These are phyloP conservation scores for Tubosaeta brunneosetosa DNA, from an alignment of 768 basidiomycete species.

Conservation along the genomic window DNA sequence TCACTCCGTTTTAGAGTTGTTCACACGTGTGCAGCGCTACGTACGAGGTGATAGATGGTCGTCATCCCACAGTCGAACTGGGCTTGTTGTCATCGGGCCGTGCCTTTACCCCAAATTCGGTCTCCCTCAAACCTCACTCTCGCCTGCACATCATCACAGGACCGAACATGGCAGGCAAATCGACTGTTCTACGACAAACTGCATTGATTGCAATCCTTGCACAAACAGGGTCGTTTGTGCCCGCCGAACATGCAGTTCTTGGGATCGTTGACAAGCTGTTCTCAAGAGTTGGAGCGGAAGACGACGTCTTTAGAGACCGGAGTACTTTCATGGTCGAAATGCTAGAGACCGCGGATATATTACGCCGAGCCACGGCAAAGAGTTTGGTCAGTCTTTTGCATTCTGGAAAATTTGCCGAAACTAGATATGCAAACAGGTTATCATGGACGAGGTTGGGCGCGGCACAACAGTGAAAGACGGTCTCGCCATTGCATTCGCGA, in stretches of 20 bases:
- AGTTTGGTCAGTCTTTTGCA: conserved; percentile 60
- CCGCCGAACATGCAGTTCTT: conserved; percentile 73
- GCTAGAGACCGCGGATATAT: conserved; percentile 90
- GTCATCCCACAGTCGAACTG: conserved; percentile 91
- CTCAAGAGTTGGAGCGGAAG: conserved; percentile 91
- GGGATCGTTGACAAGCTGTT: conserved; percentile 91
- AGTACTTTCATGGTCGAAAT: conserved; percentile 99
- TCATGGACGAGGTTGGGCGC: conserved; percentile 99
- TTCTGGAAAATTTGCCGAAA: background rate
- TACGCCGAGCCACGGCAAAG: conserved; percentile 72
- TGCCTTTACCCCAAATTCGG: conserved; percentile 80
- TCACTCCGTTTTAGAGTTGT: background rate
- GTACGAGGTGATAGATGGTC: conserved; percentile 71
- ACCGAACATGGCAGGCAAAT: conserved; percentile 96
- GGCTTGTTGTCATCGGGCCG: conserved; percentile 72
- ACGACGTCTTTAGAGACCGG: conserved; percentile 88
- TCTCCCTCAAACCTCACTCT: conserved; percentile 53
- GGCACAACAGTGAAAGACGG: conserved; percentile 93
- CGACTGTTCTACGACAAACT: conserved; percentile 86
- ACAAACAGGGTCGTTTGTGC: conserved; percentile 91
- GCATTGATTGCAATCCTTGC: conserved; percentile 88
- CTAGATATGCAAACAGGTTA: conserved; percentile 54
- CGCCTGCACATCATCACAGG: conserved; percentile 85
- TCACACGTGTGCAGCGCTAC: conserved; percentile 36
- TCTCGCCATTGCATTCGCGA: conserved; percentile 88